A percentile compares a stretch with the other conserved stretches of the same genome.
phyloP scores from a whole-genome alignment of 345 rosid species.

The Aquilaria malaccensis region DNA sequence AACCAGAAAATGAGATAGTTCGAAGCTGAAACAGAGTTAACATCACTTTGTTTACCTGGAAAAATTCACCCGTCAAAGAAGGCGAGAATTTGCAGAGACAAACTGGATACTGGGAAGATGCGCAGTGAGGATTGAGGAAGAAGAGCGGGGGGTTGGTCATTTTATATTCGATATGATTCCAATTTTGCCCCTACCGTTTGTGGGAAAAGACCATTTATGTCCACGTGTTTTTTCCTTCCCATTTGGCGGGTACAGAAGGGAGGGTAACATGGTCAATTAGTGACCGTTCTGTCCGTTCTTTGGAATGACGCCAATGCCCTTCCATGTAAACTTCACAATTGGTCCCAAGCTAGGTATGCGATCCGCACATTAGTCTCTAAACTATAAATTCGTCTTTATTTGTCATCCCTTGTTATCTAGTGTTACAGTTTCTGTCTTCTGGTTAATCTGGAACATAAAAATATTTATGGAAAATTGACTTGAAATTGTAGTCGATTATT shows the following conservation, averaged over 20 bases:
- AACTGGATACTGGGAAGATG: background rate
- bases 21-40: background rate
- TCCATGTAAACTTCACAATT: no score
- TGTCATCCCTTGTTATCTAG: no score
- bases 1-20: background rate
- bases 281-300: background rate
- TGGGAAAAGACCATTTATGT: background rate
- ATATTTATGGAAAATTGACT: no score
- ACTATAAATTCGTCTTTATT: no score
- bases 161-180: conserved; percentile 16
- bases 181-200: conserved; percentile 3
- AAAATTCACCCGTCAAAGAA: conserved; percentile 4
- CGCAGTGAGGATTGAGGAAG: conserved; percentile 1
- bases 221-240: no score
- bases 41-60: conserved; percentile 5
- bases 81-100: conserved; percentile 1
- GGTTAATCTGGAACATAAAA: no score
- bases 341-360: no score
- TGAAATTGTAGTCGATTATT: no score
- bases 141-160: conserved; percentile 6
- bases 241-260: background rate
- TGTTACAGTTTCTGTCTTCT: no score
- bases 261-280: conserved; percentile 6
- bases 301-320: no score
- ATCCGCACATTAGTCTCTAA: no score